Base-by-base conservation (phyloP, 495 filamentous ascomycete genomes). In the Neurospora sp. region DNA sequence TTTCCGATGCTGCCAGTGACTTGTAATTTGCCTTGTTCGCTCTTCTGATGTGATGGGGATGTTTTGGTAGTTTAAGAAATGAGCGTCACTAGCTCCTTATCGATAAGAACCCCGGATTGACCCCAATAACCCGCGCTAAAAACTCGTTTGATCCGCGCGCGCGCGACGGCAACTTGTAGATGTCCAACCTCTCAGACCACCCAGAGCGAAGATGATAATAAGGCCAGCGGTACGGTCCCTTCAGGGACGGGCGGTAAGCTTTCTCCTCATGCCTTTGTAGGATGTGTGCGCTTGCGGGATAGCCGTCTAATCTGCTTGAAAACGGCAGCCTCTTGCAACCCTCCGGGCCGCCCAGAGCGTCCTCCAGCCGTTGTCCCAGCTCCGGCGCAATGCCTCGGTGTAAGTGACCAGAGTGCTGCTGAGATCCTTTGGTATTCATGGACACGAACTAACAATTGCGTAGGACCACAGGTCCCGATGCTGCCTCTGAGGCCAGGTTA, bases 131-230 rank as follows among this genome's bases (percentile, higher is more conserved):
- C 73, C 27, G 70, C 77, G 75, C 78, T 75, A 79, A 78, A 79
- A 79, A 70, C 73, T 79, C 74, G 76, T 73, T 44, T 72, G 70
- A 66, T 71, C 27, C 72, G 40, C 69, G 27, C 70, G 46, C 54
- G 54, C 37, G 62, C 18, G 69, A 38, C n/a, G 42, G 69, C 70
- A 69, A 18, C 40, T 44, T 72, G 72, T 9, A 16, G 12, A 66
- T 27, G 54, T 66, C 35, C 27, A 66, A 66, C 31, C 23, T 66
- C 54, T 6, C 54, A 66, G 54, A 66, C 54, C 54, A 66, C 54
- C 27, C 54, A 66, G 54, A 46, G 74, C 75, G 76, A 73, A 79
- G 71, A 82, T 82, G 81, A 77, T 82, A 78, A 44, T 82, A 80
- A 71, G 79, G 75, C 79, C 81, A 74, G 69, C 77, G 46, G 77